These are phyloP conservation scores for Hordeum pubiflorum DNA, from an alignment of 202 grass and related monocot genomes.

Conservation along the genomic window DNA sequence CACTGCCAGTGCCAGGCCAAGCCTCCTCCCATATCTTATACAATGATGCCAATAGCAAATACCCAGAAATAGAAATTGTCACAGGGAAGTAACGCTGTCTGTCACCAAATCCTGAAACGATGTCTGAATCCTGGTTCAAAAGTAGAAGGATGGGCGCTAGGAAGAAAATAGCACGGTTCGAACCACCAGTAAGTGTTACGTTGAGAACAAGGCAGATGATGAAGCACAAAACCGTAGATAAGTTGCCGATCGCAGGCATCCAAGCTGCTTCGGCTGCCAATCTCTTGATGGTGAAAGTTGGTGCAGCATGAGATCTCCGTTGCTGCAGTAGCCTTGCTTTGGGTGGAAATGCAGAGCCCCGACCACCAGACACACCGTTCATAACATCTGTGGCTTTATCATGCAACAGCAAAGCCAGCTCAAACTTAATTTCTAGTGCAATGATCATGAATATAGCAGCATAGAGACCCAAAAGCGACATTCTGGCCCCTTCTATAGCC, in stretches of 20 bases:
- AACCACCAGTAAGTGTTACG: constrained; percentile 72
- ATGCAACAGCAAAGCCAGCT: constrained; percentile 69
- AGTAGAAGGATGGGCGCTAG: constrained; percentile 87
- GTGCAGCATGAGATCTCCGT: constrained; percentile 63
- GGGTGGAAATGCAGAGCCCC: constrained; percentile 54
- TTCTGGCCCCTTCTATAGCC: constrained; percentile 89
- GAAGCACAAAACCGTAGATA: constrained; percentile 80
- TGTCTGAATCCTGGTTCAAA: constrained; percentile 96
- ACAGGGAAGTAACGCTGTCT: constrained; percentile 95
- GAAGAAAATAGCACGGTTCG: constrained; percentile 92
- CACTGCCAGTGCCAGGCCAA: constrained; percentile 38
- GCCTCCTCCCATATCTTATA: constrained; percentile 87
- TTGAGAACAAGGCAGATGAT: constrained; percentile 88
- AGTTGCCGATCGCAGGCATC: constrained; percentile 95
- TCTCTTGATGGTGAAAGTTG: constrained; percentile 89
- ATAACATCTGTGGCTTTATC: constrained; percentile 50
- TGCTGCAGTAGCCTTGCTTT: constrained; percentile 84
- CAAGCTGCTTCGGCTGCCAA: constrained; percentile 90
- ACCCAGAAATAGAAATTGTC: constrained; percentile 57
- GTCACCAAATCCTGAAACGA: constrained; percentile 84
- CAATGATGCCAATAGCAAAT: constrained; percentile 74
- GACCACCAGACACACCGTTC: constrained; percentile 34
- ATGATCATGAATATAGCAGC: constrained; percentile 98
- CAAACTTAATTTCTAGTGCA: constrained; percentile 88
- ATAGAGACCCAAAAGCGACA: constrained; percentile 94